Conservation (phyloP, 768 basidiomycete species). For the Tremella mesenterica region DNA sequence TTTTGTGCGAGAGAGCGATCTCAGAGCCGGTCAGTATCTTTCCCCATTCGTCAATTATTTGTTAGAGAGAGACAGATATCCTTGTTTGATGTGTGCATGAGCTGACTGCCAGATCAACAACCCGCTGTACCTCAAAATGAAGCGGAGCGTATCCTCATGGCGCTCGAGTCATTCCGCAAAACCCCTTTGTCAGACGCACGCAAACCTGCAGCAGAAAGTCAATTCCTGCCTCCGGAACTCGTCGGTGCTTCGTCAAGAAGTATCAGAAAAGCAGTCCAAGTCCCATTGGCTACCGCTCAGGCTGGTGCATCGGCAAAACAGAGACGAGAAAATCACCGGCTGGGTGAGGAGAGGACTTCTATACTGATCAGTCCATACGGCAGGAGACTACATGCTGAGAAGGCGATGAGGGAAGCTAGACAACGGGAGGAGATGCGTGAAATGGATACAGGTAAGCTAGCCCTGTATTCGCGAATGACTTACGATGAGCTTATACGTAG, state of each 20-base stretch:
- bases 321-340: conserved; percentile 25
- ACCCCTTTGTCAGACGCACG: conserved; percentile 32
- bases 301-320: conserved; percentile 25
- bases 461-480: not conserved
- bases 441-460: conserved; percentile 5
- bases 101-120: conserved; percentile 5
- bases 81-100: conserved; percentile 2
- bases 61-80: not conserved
- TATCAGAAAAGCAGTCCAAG: conserved; percentile 30
- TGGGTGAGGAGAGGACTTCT: conserved; percentile 23
- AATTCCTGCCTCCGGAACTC: conserved; percentile 1
- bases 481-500: not conserved
- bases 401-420: conserved; percentile 15
- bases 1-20: conserved; percentile 32
- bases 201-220: not conserved
- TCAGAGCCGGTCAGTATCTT: conserved; percentile 19
- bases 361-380: conserved; percentile 41
- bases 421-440: not conserved
- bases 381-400: conserved; percentile 24
- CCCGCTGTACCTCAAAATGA: conserved; percentile 24
- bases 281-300: conserved; percentile 35
- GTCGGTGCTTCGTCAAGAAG: conserved; percentile 32
- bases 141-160: conserved; percentile 37
- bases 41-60: not conserved
- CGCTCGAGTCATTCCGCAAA: conserved; percentile 31